Percentiles rank a stretch among this genome's conserved stretches.
Conservation (phyloP, 164 flowering plant genomes). For the Macadamia integrifolia region DNA sequence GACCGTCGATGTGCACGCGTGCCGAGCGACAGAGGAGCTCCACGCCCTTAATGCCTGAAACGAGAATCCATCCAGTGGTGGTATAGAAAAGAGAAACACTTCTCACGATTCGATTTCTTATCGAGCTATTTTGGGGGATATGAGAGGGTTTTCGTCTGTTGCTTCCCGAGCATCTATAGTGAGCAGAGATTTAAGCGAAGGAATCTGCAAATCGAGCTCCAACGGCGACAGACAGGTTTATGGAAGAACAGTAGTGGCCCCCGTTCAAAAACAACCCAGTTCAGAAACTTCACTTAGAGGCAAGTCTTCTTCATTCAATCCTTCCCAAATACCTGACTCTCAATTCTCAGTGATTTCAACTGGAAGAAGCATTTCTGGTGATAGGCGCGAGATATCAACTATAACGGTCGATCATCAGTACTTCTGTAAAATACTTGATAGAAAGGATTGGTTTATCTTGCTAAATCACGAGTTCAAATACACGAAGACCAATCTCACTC, state of each 20-base stretch:
- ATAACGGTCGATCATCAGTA: constrained; percentile 41
- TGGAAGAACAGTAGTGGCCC: constrained; percentile 7
- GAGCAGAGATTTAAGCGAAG: constrained; percentile 12
- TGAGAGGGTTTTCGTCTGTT: constrained; percentile 46
- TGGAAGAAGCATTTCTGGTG: constrained; percentile 10
- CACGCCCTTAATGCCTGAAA: no score
- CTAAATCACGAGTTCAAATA: constrained; percentile 50
- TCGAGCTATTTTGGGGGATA: constrained; percentile 12
- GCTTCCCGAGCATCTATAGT: constrained; percentile 38
- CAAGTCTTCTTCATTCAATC: constrained; percentile 15
- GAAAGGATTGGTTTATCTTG: constrained; percentile 74
- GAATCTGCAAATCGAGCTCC: constrained; percentile 11
- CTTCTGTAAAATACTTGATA: constrained; percentile 37
- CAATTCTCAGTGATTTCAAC: constrained; percentile 4
- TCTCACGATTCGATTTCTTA: background rate
- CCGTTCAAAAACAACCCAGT: constrained; percentile 6
- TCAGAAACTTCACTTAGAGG: constrained; percentile 23
- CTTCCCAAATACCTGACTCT: constrained; percentile 4
- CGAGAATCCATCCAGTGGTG: no score
- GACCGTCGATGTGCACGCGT: no score
- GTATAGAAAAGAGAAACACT: no score
- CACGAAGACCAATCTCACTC: constrained; percentile 28
- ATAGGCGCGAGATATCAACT: background rate
- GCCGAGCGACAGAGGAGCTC: no score
- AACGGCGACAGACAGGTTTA: constrained; percentile 13